These are phyloP conservation scores for Fonsecaea erecta DNA, from an alignment of 2,329 filamentous ascomycete species.

Conservation along the genomic window DNA sequence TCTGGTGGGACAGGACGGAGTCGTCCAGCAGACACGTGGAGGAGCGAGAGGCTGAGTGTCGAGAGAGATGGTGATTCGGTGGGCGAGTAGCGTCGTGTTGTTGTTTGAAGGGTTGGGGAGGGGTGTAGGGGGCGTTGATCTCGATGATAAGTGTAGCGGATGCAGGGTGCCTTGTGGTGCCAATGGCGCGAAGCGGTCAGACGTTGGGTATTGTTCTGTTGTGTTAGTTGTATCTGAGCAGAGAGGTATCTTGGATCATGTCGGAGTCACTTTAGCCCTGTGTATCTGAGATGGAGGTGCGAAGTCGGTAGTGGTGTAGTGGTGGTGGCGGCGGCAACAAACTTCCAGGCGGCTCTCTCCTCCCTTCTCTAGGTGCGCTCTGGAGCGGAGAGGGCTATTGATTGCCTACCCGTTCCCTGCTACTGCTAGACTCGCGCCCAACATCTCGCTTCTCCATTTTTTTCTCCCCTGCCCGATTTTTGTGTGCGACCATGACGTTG, in stretches of 20 bases:
- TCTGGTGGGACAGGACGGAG: constrained; percentile 19
- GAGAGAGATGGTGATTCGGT: constrained; percentile 27
- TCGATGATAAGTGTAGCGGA: constrained; percentile 2
- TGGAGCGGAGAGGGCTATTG: not conserved
- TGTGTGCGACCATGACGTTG: constrained; percentile 20
- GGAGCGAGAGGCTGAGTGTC: constrained; percentile 34
- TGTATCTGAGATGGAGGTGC: not conserved
- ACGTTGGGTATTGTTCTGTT: not conserved
- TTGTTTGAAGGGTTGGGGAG: constrained; percentile 6
- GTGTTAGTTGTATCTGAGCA: not conserved
- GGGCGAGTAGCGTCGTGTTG: constrained; percentile 18
- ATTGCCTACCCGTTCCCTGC: not conserved
- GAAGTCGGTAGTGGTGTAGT: not conserved
- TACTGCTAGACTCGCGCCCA: not conserved
- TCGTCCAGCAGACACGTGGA: constrained; percentile 30
- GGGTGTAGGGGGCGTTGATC: not conserved
- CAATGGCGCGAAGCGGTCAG: not conserved
- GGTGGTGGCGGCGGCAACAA: not conserved
- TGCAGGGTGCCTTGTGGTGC: constrained; percentile 1
- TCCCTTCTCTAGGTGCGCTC: not conserved
- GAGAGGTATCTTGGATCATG: not conserved
- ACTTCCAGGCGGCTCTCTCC: constrained; percentile 1
- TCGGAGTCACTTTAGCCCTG: not conserved
- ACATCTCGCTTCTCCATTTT: constrained; percentile 1
- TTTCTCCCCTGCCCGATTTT: constrained; percentile 7